These are phyloP conservation scores for Inga laurina DNA, from an alignment of 306 rosid species.

Conservation along the genomic window DNA sequence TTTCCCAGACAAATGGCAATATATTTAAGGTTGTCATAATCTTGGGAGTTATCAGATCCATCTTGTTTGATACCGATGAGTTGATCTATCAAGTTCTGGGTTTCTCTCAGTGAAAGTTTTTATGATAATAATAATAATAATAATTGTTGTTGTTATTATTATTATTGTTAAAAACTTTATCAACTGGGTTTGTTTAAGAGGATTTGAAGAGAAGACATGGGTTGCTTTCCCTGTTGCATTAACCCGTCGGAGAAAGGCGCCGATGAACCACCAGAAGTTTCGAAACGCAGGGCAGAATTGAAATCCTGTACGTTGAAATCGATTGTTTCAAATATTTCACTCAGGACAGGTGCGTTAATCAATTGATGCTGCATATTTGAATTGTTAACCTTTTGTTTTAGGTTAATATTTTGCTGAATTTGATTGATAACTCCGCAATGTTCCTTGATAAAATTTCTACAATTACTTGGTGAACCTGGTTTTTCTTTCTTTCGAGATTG, in stretches of 20 bases:
- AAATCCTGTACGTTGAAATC: slow-evolving; percentile 26
- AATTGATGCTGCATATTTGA: neutral
- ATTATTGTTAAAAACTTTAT: neutral
- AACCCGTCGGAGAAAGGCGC: neutral
- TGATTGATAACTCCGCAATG: neutral
- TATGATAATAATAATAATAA: neutral
- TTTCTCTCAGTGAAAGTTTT: neutral
- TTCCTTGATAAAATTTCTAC: neutral
- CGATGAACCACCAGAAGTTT: neutral
- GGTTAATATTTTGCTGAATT: neutral
- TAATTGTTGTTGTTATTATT: neutral
- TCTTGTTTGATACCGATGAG: neutral
- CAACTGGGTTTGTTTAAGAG: neutral
- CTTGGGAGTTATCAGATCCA: neutral
- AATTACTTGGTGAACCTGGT: neutral
- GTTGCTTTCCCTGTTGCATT: slow-evolving; percentile 33
- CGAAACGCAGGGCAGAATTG: neutral
- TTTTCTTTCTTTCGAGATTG: too few species aligned
- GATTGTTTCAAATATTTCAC: slow-evolving; percentile 22
- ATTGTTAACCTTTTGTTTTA: neutral
- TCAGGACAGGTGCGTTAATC: slow-evolving; percentile 28
- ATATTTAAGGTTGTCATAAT: neutral
- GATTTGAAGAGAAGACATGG: neutral
- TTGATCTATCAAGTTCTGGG: neutral
- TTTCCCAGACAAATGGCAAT: neutral